Conservation (phyloP, 306 rosid genomes). For the Vicia villosa region DNA sequence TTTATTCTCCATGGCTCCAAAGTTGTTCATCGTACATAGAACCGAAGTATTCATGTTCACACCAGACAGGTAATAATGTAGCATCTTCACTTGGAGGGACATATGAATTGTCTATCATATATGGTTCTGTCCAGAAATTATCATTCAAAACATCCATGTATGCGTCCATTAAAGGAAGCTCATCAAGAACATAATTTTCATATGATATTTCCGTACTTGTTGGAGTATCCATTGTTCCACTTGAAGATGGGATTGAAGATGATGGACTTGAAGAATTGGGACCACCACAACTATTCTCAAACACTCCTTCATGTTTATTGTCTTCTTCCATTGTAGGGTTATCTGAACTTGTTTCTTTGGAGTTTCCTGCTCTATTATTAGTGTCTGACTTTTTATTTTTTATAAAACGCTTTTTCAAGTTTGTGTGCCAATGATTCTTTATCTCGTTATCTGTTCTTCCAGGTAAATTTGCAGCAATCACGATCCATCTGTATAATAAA, state of each 20-base stretch:
- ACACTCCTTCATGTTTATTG: not conserved
- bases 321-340: not conserved
- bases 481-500: constrained; percentile 59
- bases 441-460: constrained; percentile 62
- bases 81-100: constrained; percentile 12
- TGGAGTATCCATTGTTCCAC: not conserved
- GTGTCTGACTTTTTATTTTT: not conserved
- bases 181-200: not conserved
- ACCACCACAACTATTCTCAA: not conserved
- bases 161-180: not conserved
- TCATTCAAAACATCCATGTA: not conserved
- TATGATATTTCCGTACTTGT: not conserved
- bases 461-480: constrained; percentile 50
- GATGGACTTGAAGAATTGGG: not conserved
- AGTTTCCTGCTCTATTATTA: not conserved
- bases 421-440: constrained; percentile 74
- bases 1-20: not conserved
- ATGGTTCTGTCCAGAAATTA: constrained; percentile 37
- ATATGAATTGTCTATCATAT: constrained; percentile 18
- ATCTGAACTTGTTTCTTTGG: not conserved
- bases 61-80: not conserved
- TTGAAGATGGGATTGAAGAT: too few species aligned
- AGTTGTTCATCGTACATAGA: not conserved
- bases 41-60: constrained; percentile 1
- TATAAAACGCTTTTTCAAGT: constrained; percentile 48